These are phyloP conservation scores for Phaeoacremonium minimum DNA, from an alignment of 2,329 filamentous ascomycete genomes.

Conservation along the genomic window DNA sequence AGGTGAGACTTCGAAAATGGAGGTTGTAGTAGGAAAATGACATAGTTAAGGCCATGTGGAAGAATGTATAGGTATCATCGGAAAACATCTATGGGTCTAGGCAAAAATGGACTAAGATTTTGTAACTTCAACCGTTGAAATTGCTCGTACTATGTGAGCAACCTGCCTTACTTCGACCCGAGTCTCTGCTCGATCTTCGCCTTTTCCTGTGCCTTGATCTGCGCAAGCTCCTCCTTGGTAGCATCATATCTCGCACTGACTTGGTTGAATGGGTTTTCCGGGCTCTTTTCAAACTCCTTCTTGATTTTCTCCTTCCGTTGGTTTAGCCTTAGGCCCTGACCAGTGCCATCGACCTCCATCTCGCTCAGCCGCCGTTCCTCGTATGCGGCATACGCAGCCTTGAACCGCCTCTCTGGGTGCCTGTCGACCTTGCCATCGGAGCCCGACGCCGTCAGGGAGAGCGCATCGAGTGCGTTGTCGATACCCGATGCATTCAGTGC, in stretches of 20 bases:
- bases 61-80: too few relatives aligned
- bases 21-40: too few relatives aligned
- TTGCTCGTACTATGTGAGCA: too few relatives aligned
- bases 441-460: constrained; percentile 58
- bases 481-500: constrained; percentile 81
- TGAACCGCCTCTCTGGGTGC: constrained; percentile 83
- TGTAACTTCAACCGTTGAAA: too few relatives aligned
- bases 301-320: constrained; percentile 80
- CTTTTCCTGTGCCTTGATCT: constrained; percentile 63
- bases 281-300: constrained; percentile 93
- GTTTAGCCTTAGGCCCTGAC: constrained; percentile 69
- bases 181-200: constrained; percentile 71
- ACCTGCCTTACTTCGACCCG: constrained; percentile 29
- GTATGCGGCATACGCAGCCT: constrained; percentile 78
- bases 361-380: constrained; percentile 78
- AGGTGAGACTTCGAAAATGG: too few relatives aligned
- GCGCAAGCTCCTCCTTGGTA: constrained; percentile 68
- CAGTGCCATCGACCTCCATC: constrained; percentile 76
- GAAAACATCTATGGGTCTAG: too few relatives aligned
- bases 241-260: constrained; percentile 72
- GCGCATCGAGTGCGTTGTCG: constrained; percentile 87
- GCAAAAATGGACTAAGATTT: too few relatives aligned
- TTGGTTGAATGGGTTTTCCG: constrained; percentile 95
- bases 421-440: constrained; percentile 68
- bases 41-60: too few relatives aligned